Evolutionary conservation across 805 yeast genomes (phyloP).

Genomic region (Candida nemodendra): DNA sequence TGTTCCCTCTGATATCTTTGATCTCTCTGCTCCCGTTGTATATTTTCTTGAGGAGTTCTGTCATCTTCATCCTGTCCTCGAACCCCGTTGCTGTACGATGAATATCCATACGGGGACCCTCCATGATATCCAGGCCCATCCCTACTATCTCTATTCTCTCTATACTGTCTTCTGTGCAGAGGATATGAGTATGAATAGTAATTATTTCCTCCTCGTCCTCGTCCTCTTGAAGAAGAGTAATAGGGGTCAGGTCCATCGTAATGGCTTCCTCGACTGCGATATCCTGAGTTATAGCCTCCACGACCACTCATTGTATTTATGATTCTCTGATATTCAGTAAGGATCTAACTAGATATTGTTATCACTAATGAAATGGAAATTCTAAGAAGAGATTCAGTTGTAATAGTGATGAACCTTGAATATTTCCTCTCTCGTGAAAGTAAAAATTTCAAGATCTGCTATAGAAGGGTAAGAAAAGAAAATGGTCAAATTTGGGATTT

Average conservation of each 20-base stretch:
- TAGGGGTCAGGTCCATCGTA: constrained; percentile 1
- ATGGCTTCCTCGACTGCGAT: constrained; percentile 8
- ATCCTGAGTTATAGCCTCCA: constrained; percentile 2
- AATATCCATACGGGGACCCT: constrained; percentile 1
- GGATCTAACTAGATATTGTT: too few species aligned
- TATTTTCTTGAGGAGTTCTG: not conserved
- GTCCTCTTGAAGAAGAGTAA: constrained; percentile 6
- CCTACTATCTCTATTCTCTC: constrained; percentile 3
- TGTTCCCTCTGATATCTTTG: not conserved
- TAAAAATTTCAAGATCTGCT: too few species aligned
- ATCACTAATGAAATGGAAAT: too few species aligned
- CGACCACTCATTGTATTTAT: too few species aligned
- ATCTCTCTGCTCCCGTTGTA: not conserved
- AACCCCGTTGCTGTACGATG: constrained; percentile 2
- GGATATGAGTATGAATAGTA: not conserved
- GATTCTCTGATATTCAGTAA: too few species aligned
- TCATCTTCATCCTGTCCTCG: not conserved
- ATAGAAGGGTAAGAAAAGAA: too few species aligned
- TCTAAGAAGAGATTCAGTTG: too few species aligned
- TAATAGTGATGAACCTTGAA: too few species aligned
- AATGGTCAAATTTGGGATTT: too few species aligned
- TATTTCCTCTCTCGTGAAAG: too few species aligned
- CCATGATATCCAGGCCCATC: constrained; percentile 1
- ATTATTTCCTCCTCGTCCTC: constrained; percentile 10
- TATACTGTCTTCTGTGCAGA: constrained; percentile 12